phyloP scores from a whole-genome alignment of 306 rosid species.

The Elaeagnus macrophylla region DNA sequence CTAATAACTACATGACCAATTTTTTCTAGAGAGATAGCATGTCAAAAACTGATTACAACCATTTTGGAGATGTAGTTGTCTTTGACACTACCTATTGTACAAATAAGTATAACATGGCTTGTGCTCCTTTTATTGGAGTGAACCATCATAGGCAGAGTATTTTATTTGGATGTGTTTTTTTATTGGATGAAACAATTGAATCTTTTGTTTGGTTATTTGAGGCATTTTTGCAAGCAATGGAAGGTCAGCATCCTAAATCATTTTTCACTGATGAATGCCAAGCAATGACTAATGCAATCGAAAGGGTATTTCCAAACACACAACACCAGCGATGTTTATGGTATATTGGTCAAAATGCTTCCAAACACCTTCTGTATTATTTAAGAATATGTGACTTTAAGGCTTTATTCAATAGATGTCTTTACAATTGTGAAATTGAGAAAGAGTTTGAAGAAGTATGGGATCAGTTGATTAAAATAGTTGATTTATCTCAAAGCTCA shows the following conservation, averaged over 20 bases:
- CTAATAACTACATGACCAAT: neutral
- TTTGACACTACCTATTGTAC: neutral
- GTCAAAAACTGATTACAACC: neutral
- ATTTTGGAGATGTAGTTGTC: neutral
- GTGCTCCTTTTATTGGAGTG: neutral
- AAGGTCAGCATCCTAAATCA: neutral
- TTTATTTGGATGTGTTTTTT: slow-evolving; percentile 3
- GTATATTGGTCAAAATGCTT: slow-evolving; percentile 3
- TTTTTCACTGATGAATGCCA: slow-evolving; percentile 5
- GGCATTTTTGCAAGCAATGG: slow-evolving; percentile 3
- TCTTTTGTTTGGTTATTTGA: slow-evolving; percentile 10
- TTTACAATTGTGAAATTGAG: slow-evolving; percentile 1
- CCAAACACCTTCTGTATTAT: slow-evolving; percentile 1
- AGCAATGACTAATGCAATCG: slow-evolving; percentile 11
- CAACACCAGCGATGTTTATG: neutral
- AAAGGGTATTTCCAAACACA: neutral
- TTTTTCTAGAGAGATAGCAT: neutral
- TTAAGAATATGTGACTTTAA: neutral
- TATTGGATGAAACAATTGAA: slow-evolving; percentile 4
- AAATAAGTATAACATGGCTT: neutral
- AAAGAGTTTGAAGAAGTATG: slow-evolving; percentile 7
- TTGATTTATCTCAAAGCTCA: slow-evolving; percentile 7
- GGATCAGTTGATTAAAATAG: neutral
- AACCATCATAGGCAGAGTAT: slow-evolving; percentile 3
- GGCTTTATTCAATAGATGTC: neutral